Conservation (phyloP, 2,329 filamentous ascomycete genomes). For the Periconia sp. region DNA sequence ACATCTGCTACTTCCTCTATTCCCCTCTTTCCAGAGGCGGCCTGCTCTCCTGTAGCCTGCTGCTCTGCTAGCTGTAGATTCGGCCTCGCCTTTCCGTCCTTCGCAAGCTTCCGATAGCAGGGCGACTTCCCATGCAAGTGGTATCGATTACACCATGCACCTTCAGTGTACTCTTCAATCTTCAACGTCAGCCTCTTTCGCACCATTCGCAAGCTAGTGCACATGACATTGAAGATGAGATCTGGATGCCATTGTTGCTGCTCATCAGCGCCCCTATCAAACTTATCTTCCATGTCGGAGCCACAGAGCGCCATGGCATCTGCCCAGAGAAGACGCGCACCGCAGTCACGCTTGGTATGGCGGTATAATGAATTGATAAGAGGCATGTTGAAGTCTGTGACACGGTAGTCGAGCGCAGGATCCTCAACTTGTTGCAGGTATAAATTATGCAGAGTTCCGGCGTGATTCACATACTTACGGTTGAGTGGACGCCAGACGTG, state of each 20-base stretch:
- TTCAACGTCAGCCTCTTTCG: conserved; percentile 34
- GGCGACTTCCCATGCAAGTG: conserved; percentile 29
- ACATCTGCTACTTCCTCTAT: not conserved
- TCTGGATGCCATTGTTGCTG: conserved; percentile 18
- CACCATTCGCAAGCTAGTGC: conserved; percentile 27
- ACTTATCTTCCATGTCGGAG: conserved; percentile 10
- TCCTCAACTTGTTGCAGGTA: conserved; percentile 5
- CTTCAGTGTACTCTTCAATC: conserved; percentile 34
- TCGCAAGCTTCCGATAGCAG: conserved; percentile 32
- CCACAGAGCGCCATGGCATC: conserved; percentile 38
- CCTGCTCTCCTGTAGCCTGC: not conserved
- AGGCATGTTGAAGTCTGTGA: conserved; percentile 13
- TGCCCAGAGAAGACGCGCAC: conserved; percentile 39
- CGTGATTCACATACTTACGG: conserved; percentile 7
- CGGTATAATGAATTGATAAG: conserved; percentile 29
- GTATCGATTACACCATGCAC: conserved; percentile 39
- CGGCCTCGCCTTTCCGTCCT: not conserved
- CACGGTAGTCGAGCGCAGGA: conserved; percentile 17
- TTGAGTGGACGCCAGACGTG: conserved; percentile 27
- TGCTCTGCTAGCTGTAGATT: not conserved
- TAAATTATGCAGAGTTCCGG: conserved; percentile 2
- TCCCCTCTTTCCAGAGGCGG: not conserved
- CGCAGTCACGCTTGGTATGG: conserved; percentile 21
- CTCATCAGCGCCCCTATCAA: conserved; percentile 1
- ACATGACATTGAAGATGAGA: conserved; percentile 31